Evolutionary conservation across 768 basidiomycete genomes (phyloP), one percentile per base, ranked within the genome.

Genomic region (Xerocomellus dryophilus): DNA sequence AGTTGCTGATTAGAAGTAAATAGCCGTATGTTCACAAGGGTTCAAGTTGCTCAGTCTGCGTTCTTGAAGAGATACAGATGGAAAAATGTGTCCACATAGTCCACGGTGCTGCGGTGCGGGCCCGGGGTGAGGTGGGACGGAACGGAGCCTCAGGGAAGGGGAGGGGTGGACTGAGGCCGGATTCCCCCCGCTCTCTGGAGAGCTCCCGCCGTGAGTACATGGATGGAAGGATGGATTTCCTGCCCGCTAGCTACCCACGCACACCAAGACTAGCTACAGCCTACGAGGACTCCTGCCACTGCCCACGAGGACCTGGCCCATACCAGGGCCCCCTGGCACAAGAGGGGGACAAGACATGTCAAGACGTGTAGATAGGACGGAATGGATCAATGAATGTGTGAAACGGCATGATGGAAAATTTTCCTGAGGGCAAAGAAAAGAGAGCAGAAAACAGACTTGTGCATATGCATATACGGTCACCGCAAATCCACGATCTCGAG

Each of bases 401-500:
- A 42, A n/a, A 47, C 17, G 27, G 40, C 51, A 40, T 43, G 41
- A 45, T 25, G 23, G 27, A 48, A 49, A 20, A n/a, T 8, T 11
- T 5, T 10, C 9, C 10, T 12, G 31, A 7, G 8, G 10, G n/a
- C n/a, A 11, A 17, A 23, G 25, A 36, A 25, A 35, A 32, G 10
- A n/a, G 17, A 29, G n/a, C n/a, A 25, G 20, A 17, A 9, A 29
- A 32, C 27, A 7, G 21, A n/a, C 18, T 17, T 20, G 23, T 23
- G 23, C 20, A 40, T n/a, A 23, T 35, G 12, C 7, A 4, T 15
- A n/a, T 12, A 15, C 4, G 40, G 50, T 61, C 29, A 71, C 60
- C 92, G 83, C 58, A 93, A 64, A 72, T 94, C 92, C n/a, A 92
- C 86, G 54, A 92, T 90, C 71, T 93, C 92, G 46, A 94, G 70